phyloP scores from a whole-genome alignment of 148 eudicot genomes.

The Heliamphora exappendiculata region DNA sequence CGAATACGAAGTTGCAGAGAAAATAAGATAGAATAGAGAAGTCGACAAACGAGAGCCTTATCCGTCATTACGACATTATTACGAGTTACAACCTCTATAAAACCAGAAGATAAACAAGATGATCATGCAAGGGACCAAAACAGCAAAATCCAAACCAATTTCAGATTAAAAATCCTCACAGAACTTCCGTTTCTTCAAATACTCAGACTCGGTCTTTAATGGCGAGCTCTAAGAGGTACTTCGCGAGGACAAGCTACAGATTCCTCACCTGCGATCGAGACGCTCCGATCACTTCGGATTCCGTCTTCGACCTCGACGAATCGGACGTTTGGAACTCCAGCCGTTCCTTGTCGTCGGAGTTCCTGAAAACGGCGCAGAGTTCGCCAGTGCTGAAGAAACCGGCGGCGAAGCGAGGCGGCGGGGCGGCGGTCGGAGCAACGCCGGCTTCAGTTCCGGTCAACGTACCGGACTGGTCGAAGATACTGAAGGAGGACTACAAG shows the following conservation, averaged over 20 bases:
- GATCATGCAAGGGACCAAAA: background rate
- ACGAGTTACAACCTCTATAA: conserved; percentile 22
- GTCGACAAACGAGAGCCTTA: conserved; percentile 13
- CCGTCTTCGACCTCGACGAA: conserved; percentile 44
- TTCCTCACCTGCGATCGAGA: conserved; percentile 19
- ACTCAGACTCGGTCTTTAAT: conserved; percentile 11
- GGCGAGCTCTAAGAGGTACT: conserved; percentile 43
- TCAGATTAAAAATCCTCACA: too few relatives aligned
- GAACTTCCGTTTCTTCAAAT: too few relatives aligned
- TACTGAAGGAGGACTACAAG: conserved; percentile 38
- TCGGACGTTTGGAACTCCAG: conserved; percentile 50
- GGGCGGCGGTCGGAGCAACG: conserved; percentile 12
- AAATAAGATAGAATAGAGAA: background rate
- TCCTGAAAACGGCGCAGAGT: conserved; percentile 13
- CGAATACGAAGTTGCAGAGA: background rate
- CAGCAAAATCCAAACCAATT: too few relatives aligned
- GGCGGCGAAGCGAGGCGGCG: conserved; percentile 8
- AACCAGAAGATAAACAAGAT: conserved; percentile 13
- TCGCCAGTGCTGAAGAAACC: conserved; percentile 6
- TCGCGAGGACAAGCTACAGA: conserved; percentile 31
- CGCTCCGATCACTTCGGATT: conserved; percentile 7
- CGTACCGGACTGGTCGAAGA: conserved; percentile 65
- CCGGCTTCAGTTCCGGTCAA: conserved; percentile 45
- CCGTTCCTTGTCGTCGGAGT: conserved; percentile 26
- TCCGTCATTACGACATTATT: conserved; percentile 15